Base-by-base conservation (phyloP, 768 basidiomycete species). In the Macrolepiota dolichaula region DNA sequence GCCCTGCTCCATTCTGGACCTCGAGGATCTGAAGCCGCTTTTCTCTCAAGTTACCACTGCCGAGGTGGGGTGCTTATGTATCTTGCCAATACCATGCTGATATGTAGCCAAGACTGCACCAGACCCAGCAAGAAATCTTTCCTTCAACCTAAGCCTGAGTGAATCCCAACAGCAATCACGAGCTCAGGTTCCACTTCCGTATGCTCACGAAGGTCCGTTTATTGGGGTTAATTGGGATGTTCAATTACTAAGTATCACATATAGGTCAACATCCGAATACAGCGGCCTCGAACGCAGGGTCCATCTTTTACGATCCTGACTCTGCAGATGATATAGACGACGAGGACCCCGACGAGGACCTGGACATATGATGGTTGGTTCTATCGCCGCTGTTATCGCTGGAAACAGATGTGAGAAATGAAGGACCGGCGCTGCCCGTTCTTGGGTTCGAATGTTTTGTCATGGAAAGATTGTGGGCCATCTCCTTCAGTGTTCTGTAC, bases 301-400 rank as follows among this genome's bases (percentile, higher is more conserved):
- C 83, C 1, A 96, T 97, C 57, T 79, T 88, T 62, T 97, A 96
- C 64, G 92, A 95, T 66, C 94, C 95, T 9, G 95, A 96, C 70
- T 93, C 92, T 27, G 94, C 91, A 27, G 95, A 97, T 68, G 95
- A 97, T 65, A 84, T 96, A 54, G 95, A 97, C 69, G 95, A 96
- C 57, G 95, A 96, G 58, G 95, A 97, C 77, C 95, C 95, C 22
- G 95, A 97, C 66, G 95, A 96, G 70, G 94, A 96, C 73, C 76
- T 96, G 62, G 92, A 96, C 67, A 90, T 95, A 60, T 94, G 68
- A 70, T 19, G 50, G 51, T 47, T 42, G 22, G 15, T 29, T 55
- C n/a, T n/a, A 15, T 51, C n/a, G 36, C 22, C 49, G 51, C n/a
- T 27, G 52, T 27, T 32, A 3, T 32, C 29, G 50, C 35, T 40